Base-by-base conservation (phyloP, 2,329 filamentous ascomycete genomes). In the Intubia oerlemansii region DNA sequence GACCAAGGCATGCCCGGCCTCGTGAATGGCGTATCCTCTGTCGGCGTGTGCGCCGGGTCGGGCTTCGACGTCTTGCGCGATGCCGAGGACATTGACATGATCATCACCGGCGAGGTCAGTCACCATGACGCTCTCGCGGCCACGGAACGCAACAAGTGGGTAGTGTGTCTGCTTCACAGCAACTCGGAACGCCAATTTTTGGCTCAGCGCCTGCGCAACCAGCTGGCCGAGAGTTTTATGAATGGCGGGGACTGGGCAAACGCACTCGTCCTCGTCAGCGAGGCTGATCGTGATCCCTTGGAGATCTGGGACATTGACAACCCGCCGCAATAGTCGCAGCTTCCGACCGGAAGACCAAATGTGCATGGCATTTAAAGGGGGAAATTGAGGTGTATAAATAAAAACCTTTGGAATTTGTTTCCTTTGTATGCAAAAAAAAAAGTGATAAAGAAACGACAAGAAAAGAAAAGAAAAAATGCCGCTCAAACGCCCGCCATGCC, bases 71-170 rank as follows among this genome's bases (percentile, higher is more conserved):
- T 95, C 13, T 64, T 93, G 33, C 67, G 69, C 36, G 61, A 62
- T 23, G 56, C 71, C 3, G 56, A 66, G 24, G 80, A 82, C 0
- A 81, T 27, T 5, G 16, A 32, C 16, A 49, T 95, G 22, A 52
- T 90, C 4, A 78, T 98, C 40, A 95, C 81, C 1, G 88, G 88
- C 2, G 88, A 98, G 54, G 66, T 95, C 58, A 78, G 69, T 42
- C 88, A 98, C 46, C 88, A 98, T 46, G 81, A 88, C 37, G 82
- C 85, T 4, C 62, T 98, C 33, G 68, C 77, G 22, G 80, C 82
- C 2, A 80, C 78, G 17, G 84, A 93, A 54, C 66, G 72, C 33
- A 84, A 84, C 2, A 73, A 73, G 37, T 75, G 70, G 31, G 78
- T 95, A 1, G 66, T 95, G 29, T 76, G 74, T 23, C 61, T 91